Base-by-base conservation (phyloP, 2,329 filamentous ascomycete species). In the Alternaria gansuensis region DNA sequence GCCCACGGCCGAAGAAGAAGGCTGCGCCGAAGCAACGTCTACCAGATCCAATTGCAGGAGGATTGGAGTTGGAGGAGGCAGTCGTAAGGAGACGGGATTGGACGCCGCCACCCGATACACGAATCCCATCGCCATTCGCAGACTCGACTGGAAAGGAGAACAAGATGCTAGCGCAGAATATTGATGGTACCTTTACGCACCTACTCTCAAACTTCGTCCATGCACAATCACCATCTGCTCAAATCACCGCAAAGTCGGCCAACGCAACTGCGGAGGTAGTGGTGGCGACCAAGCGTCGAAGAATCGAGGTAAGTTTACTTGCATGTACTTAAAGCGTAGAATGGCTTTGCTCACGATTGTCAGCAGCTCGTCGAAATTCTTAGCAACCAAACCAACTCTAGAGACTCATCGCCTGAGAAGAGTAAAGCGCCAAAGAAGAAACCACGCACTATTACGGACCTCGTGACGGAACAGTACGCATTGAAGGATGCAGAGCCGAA, bases 351-450 rank as follows among this genome's bases (percentile, higher is more conserved):
- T 64, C 29, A 63, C 29, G 17, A 14, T 14, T 28, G 9, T 40
- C 17, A 44, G 21, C 36, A 73, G 64, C 65, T 75, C 10, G 51
- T 76, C 36, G 68, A 72, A 34, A 57, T 75, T n/a, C 68, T 68
- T 14, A 58, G 57, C 24, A 65, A 73, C n/a, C 66, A 71, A 23
- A 45, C 54, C 13, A 56, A 48, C 39, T 68, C 67, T 2, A 59
- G 68, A 37, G 63, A 69, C 21, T 57, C 68, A 4, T 74, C 73
- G 1, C 69, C 71, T 7, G 70, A 73, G 21, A 76, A 76, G 39
- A 68, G 65, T 13, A 77, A 75, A 62, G 73, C 71, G 3, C 71
- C 73, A 0, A 78, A 76, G 57, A 78, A 77, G 68, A 78, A 77
- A 43, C 53, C 75, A 6, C 67, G 73, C n/a, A 78, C 76, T 4